A percentile compares a stretch with the other conserved stretches of the same genome.
These are phyloP conservation scores for Hygrophila difformis DNA, from an alignment of 257 asterid genomes.

Conservation along the genomic window DNA sequence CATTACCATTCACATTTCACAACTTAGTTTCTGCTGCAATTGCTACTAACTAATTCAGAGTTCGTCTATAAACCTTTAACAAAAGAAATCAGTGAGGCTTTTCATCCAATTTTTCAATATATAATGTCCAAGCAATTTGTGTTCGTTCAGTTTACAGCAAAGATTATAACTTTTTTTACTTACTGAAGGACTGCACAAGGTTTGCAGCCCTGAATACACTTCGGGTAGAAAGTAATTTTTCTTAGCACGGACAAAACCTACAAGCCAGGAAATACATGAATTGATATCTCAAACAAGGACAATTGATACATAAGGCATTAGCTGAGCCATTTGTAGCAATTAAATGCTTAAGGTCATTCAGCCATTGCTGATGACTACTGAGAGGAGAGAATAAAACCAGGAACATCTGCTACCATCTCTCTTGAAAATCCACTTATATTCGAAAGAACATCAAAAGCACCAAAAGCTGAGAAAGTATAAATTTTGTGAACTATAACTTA, in stretches of 20 bases:
- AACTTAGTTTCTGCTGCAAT: too few species aligned
- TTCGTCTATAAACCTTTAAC: background rate
- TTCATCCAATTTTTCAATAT: background rate
- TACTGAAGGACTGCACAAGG: background rate
- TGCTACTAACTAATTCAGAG: too few species aligned
- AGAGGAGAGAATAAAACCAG: too few species aligned
- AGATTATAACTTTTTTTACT: background rate
- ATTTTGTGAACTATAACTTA: too few species aligned
- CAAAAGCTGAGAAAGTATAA: background rate
- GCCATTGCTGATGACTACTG: too few species aligned
- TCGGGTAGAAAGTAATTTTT: background rate
- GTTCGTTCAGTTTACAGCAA: background rate
- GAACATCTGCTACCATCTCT: too few species aligned
- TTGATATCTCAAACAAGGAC: background rate
- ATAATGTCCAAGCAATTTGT: background rate
- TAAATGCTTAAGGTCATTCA: background rate
- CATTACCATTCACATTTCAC: background rate
- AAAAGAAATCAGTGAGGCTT: slow-evolving; percentile 1
- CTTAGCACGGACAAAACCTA: background rate
- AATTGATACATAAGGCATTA: background rate
- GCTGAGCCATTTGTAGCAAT: background rate
- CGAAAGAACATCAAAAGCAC: background rate
- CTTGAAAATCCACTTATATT: background rate
- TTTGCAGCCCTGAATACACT: background rate
- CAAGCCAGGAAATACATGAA: background rate